Conservation (phyloP, 345 rosid species). For the Reutealis trisperma region DNA sequence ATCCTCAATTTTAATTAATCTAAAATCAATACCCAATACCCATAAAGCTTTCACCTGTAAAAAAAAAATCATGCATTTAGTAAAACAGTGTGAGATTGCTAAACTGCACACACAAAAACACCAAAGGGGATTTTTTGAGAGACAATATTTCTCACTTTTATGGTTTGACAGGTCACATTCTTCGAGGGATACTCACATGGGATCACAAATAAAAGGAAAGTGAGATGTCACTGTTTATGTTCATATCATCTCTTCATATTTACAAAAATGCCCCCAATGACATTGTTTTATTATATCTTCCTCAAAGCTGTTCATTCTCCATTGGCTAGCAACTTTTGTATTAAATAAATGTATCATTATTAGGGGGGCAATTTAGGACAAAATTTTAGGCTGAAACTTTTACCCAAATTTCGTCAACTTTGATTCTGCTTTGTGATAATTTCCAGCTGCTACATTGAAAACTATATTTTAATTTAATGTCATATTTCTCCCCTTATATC, state of each 20-base stretch:
- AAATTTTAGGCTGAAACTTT: not conserved
- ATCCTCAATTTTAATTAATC: not conserved
- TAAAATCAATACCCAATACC: not conserved
- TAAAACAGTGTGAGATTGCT: conserved; percentile 1
- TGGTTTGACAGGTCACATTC: conserved; percentile 46
- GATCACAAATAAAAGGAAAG: conserved; percentile 45
- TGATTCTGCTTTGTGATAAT: not conserved
- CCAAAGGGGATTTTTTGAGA: not conserved
- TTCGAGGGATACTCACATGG: conserved; percentile 64
- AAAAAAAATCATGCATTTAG: not conserved
- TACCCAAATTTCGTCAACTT: not conserved
- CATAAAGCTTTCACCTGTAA: not conserved
- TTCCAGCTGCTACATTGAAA: not conserved
- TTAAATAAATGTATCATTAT: not conserved
- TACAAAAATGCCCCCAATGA: conserved; percentile 16
- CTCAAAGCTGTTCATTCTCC: not conserved
- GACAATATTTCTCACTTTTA: conserved; percentile 32
- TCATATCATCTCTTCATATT: not conserved
- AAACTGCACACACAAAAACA: not conserved
- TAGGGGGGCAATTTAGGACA: not conserved
- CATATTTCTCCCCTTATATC: too few relatives aligned
- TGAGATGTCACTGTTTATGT: conserved; percentile 28
- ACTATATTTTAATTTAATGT: too few relatives aligned
- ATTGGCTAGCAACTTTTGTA: not conserved
- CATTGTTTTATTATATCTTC: not conserved